Percentiles rank a stretch among this genome's conserved stretches.
These are phyloP conservation scores for Dalechampia spathulata DNA, from an alignment of 441 rosid genomes.

Conservation along the genomic window DNA sequence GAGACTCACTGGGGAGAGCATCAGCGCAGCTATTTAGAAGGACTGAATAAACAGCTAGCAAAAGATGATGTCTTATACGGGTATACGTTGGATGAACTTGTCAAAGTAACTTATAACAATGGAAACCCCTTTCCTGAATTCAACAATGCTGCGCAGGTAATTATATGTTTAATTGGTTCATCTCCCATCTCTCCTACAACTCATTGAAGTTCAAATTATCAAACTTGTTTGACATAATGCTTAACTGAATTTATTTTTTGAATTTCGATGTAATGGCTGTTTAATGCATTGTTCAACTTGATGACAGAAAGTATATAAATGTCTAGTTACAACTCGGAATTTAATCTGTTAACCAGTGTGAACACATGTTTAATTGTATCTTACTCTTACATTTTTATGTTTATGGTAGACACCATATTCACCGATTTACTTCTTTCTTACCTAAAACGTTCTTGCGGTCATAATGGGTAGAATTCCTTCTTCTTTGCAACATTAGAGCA, in stretches of 20 bases:
- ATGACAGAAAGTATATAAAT: background rate
- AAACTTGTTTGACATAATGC: background rate
- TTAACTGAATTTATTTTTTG: background rate
- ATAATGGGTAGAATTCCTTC: background rate
- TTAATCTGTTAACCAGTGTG: too few relatives aligned
- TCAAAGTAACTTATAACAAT: constrained; percentile 67
- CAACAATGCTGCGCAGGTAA: constrained; percentile 84
- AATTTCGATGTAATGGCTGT: background rate
- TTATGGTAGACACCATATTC: too few relatives aligned
- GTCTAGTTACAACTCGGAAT: background rate
- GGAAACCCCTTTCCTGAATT: constrained; percentile 75
- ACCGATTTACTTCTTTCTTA: background rate
- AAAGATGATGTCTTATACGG: constrained; percentile 58
- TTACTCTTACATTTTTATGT: too few relatives aligned
- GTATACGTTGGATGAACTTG: constrained; percentile 75
- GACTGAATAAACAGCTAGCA: constrained; percentile 58
- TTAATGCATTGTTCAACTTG: background rate
- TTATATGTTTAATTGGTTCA: background rate
- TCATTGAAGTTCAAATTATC: background rate
- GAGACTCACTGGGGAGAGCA: constrained; percentile 79
- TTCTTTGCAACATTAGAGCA: background rate
- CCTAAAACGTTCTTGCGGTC: background rate
- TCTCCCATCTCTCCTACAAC: background rate
- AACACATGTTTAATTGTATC: too few relatives aligned
- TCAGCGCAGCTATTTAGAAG: constrained; percentile 58